Evolutionary conservation across 257 asterid genomes (phyloP), one percentile per base, ranked within the genome.

Genomic region (Solanum medicagineum): DNA sequence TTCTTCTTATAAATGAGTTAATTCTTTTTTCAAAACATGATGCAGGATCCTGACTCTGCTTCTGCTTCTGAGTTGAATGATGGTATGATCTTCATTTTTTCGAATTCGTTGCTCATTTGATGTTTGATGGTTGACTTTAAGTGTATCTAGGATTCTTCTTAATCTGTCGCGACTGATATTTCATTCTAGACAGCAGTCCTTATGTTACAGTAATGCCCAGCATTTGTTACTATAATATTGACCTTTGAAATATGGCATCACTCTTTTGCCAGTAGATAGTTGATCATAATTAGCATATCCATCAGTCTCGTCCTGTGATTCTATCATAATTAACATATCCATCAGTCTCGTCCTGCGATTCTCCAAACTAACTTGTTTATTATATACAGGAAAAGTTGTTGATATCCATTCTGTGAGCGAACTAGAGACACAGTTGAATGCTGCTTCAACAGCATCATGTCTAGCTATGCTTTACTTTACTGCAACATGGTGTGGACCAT

Each of bases 401-500:
- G 87, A 80, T 32, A 89, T 95, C 80, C 91, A 84, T 74, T 91
- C 97, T 44, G 83, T 87, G 40, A 81, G 83, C 6, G 95, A 93
- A 84, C 44, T 93, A 81, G 92, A 89, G 84, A 32, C 15, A 2
- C 93, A 87, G 87, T 79, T 93, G 86, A 86, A 68, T 24, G 96
- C 94, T 49, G 96, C 98, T 55, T 54, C 90, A 22, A 87, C 69
- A 84, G 56, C 91, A 55, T 91, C 94, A 0, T 90, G 92, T 51
- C 92, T 96, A 20, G 89, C 94, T 42, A 51, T 96, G 19, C 86
- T 96, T 62, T 96, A 94, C 85, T 95, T 93, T 92, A 95, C 95
- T 0, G 96, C 95, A 13, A 88, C 92, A 6, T 94, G 97, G 98
- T 93, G 98, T 55, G 97, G 98, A 16, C 98, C 99, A 10, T 95